Evolutionary conservation across 2,329 filamentous ascomycete species (phyloP), one percentile per base, ranked within the genome.

Genomic region (Rhexocercosporidium sp.): DNA sequence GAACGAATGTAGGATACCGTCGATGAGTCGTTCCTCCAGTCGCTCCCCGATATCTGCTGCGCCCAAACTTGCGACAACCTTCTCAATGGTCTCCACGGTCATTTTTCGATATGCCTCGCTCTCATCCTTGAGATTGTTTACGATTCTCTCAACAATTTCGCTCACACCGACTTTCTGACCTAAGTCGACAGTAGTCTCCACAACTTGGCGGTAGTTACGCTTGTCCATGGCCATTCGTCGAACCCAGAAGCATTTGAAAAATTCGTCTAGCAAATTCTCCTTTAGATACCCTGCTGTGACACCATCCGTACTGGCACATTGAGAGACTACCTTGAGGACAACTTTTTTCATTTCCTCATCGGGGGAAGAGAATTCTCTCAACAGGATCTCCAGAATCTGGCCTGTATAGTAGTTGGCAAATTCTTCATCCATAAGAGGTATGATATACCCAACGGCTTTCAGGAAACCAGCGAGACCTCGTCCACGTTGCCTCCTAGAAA

Each of bases 261-360:
- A 99, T 69, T 98, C 96, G 72, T 93, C 90, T 46, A 99, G 84
- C 8, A 99, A 94, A 70, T 97, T 92, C 77, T 98, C 94, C 80
- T 97, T 98, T 47, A 99, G 86, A 76, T 98, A 99, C 46, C 90
- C 92, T 41, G 94, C 92, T 39, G 96, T 98, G 31, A 99, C 96
- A 81, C 96, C 96, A 76, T 97, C 92, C 2, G 95, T 98, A 73
- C 91, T 91, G 8, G 96, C 93, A 77, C 96, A 98, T 77, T 99
- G 96, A 20, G 94, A 97, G 18, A 99, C 90, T 31, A 99, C 96
- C 81, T 98, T 98, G 66, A 99, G 83, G 8, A 99, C 96, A 0
- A 99, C 96, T 83, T 99, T 99, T 82, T 98, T 99, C 96, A 99
- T 99, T 80, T 99, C 96, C 80, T 99, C 96, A 72, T 99, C 96